Percentiles rank a stretch among this genome's conserved stretches.
These are phyloP conservation scores for Cyphellophora europaea DNA, from an alignment of 2,329 filamentous ascomycete genomes.

Conservation along the genomic window DNA sequence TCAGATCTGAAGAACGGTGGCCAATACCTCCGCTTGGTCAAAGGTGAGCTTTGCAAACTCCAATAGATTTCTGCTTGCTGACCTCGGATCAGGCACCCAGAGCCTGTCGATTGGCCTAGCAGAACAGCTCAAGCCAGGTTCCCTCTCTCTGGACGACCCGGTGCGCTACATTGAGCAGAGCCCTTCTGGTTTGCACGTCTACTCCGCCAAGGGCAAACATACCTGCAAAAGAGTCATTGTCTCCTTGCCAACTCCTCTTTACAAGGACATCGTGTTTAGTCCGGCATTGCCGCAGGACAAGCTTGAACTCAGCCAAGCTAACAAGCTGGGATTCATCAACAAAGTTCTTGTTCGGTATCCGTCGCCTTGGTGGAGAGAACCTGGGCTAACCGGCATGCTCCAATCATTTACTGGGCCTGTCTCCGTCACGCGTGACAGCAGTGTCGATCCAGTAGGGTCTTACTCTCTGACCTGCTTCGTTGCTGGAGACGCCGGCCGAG, in stretches of 20 bases:
- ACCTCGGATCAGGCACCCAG: too few species aligned
- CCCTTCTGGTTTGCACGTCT: too few species aligned
- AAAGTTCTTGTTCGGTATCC: slow-evolving; percentile 40
- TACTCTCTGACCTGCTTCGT: slow-evolving; percentile 27
- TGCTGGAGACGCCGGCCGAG: slow-evolving; percentile 10
- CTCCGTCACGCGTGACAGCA: slow-evolving; percentile 37
- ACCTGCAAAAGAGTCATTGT: slow-evolving; percentile 43
- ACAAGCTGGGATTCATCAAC: slow-evolving; percentile 32
- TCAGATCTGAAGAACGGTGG: slow-evolving; percentile 45
- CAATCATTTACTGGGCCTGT: slow-evolving; percentile 39
- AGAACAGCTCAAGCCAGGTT: slow-evolving; percentile 20
- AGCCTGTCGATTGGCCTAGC: slow-evolving; percentile 30
- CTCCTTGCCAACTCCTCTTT: slow-evolving; percentile 38
- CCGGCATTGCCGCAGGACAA: slow-evolving; percentile 33
- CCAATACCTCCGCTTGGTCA: slow-evolving; percentile 40
- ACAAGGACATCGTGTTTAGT: slow-evolving; percentile 36
- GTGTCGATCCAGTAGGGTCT: slow-evolving; percentile 6
- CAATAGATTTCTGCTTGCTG: too few species aligned
- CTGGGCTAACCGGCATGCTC: slow-evolving; percentile 28
- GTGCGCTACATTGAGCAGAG: too few species aligned
- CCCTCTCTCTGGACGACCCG: slow-evolving; percentile 20
- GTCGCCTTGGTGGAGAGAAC: slow-evolving; percentile 34
- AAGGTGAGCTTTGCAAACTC: too few species aligned
- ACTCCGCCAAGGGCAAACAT: too few species aligned
- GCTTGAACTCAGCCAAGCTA: slow-evolving; percentile 23